Evolutionary conservation across 208 protist genomes (phyloP), one percentile per base, ranked within the genome.

Genomic region (Crithidia fasciculata): DNA sequence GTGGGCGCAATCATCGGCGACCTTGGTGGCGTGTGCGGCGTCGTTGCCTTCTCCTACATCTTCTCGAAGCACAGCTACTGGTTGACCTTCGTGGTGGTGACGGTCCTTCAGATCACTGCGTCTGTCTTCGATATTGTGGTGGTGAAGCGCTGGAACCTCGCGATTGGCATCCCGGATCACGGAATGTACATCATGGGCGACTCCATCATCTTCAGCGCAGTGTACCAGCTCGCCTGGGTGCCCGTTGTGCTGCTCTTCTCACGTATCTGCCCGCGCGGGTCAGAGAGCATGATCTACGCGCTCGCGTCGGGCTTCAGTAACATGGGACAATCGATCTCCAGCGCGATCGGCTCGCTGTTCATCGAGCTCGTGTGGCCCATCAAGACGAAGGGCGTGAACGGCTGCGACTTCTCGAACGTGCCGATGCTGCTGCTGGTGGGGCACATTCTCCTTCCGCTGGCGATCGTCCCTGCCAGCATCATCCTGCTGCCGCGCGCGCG

Each of bases 191-290:
- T 94, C 37, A 40, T 89, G 28, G 87, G 89, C 43, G 81, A 93
- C 54, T 66, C 75, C 19, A 81, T 94, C 44, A 75, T 96, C 2
- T 81, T 81, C 28, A 65, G 91, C 67, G 73, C 89, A 19, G 79
- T 67, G 55, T 86, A 83, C 53, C 82, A 85, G 78, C 64, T 96
- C 5, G 63, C 77, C 40, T 92, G 80, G 63, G 91, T 96, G 85
- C 88, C 92, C 19, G 73, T 81, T 61, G 77, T 91, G 4, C 74
- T 97, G 39, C 81, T 97, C 8, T 67, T 93, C 49, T 89, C 90
- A 0, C 90, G 89, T 36, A 74, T 97, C 10, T 95, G 90, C 69
- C 90, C 92, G n/a, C 82, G 83, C 18, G 89, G 87, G n/a, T 85
- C 89, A 58, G 92, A 96, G 78, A 78, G 74, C 19, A 88, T 91